These are phyloP conservation scores for Juglanconis sp. DNA, from an alignment of 2,329 filamentous ascomycete species.

Conservation along the genomic window DNA sequence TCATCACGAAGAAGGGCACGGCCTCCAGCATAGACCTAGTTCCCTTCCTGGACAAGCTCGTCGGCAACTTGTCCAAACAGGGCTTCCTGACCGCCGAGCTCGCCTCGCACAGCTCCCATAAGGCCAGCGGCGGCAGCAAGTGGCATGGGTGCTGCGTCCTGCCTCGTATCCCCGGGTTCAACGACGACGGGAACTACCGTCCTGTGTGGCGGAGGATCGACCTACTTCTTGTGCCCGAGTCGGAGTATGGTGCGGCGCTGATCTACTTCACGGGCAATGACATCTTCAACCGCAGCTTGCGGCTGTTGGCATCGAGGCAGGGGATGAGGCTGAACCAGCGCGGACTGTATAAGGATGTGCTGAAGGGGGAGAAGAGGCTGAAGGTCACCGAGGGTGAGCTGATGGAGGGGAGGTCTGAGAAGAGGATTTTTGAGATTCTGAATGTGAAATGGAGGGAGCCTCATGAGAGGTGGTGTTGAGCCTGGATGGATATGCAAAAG, in stretches of 20 bases:
- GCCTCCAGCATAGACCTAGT: conserved; percentile 52
- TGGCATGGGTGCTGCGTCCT: conserved; percentile 86
- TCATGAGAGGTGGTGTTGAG: conserved; percentile 70
- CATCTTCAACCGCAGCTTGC: conserved; percentile 85
- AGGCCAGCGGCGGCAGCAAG: conserved; percentile 60
- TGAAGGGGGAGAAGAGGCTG: conserved; percentile 53
- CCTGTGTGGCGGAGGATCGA: conserved; percentile 78
- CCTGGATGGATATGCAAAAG: neutral
- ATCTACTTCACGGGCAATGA: conserved; percentile 97
- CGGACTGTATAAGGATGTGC: conserved; percentile 71
- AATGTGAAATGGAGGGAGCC: conserved; percentile 83
- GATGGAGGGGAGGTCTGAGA: conserved; percentile 73
- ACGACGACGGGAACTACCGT: conserved; percentile 27
- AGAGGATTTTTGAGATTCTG: conserved; percentile 74
- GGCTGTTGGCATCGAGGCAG: conserved; percentile 72
- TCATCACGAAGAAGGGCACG: conserved; percentile 69
- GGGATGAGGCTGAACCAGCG: conserved; percentile 82
- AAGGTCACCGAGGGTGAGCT: conserved; percentile 67
- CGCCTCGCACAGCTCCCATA: conserved; percentile 48
- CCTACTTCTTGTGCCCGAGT: conserved; percentile 75
- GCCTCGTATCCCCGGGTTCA: conserved; percentile 38
- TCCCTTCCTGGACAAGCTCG: conserved; percentile 59
- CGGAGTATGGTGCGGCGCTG: conserved; percentile 77
- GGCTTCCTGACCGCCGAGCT: conserved; percentile 70
- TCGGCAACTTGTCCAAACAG: conserved; percentile 55